Base-by-base conservation (phyloP, 352 stramenopile species). In the Pythium chondricola region DNA sequence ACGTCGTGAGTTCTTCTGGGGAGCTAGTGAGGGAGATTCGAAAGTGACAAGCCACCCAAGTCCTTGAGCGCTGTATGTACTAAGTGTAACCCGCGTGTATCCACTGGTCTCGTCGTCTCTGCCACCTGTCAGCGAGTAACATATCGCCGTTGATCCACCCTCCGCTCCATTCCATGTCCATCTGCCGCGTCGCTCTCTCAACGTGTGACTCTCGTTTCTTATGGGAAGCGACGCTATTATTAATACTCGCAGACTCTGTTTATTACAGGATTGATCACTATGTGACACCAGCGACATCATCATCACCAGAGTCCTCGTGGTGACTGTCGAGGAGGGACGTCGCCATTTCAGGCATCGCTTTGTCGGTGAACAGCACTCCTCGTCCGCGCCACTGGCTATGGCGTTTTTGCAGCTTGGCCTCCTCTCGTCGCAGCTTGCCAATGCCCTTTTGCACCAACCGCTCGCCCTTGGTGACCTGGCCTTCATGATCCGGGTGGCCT, bases 401-500 rank as follows among this genome's bases (percentile, higher is more conserved):
- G 29, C 24, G 29, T 35, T 29, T 13, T 47, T 31, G 22, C 14
- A 13, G n/a, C 14, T 24, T 32, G 7, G 32, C 45, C 30, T 47
- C 26, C 29, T 52, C 36, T 22, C 46, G 44, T 3, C 45, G 53
- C 14, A 51, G 66, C 30, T 61, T 63, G 40, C 83, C 76, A 10
- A 83, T 49, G 4, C 71, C 76, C 48, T 78, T 67, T 16, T 67
- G 61, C 11, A 85, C 61, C 7, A 86, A 62, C 17, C 48, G 41
- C 40, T 83, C 77, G 8, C 77, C 71, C 35, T 77, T 69, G 9
- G 27, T 26, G 39, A 88, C 65, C 27, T 71, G 51, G 36, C 58
- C 48, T 36, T 63, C 55, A 40, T 88, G 71, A 7, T 61, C 63
- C 0, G 63, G 22, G 8, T 67, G 31, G 6, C 58, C 65, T 5